These are phyloP conservation scores for Leptographium radiaticola DNA, from an alignment of 2,329 filamentous ascomycete species.

Conservation along the genomic window DNA sequence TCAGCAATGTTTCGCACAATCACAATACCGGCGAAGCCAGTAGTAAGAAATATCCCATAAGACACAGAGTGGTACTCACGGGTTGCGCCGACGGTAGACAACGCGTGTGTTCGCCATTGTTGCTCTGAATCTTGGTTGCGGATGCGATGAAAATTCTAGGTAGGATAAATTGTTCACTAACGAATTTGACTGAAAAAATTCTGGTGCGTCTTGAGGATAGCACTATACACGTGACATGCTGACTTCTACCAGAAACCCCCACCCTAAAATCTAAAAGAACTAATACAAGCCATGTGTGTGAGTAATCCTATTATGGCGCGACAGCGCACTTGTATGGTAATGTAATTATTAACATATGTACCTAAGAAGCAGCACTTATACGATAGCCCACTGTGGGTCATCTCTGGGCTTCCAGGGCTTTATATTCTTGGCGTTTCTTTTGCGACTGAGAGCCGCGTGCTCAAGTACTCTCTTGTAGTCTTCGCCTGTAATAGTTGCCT, in stretches of 20 bases:
- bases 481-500: slow-evolving; percentile 31
- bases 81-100: slow-evolving; percentile 66
- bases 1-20: background rate
- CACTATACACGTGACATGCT: slow-evolving; percentile 8
- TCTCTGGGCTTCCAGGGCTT: slow-evolving; percentile 46
- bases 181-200: slow-evolving; percentile 7
- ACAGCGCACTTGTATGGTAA: no score
- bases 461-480: slow-evolving; percentile 36
- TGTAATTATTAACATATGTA: background rate
- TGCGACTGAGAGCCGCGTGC: slow-evolving; percentile 37
- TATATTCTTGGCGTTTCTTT: slow-evolving; percentile 42
- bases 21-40: background rate
- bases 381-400: slow-evolving; percentile 42
- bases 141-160: slow-evolving; percentile 2
- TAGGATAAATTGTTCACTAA: slow-evolving; percentile 1
- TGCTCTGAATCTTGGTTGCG: slow-evolving; percentile 25
- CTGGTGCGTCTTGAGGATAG: slow-evolving; percentile 10
- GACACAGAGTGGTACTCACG: slow-evolving; percentile 41
- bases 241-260: background rate
- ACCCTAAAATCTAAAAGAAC: no score
- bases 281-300: background rate
- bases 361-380: background rate
- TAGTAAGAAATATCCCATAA: background rate
- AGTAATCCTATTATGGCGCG: no score
- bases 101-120: slow-evolving; percentile 48